Percentiles rank a stretch among this genome's conserved stretches.
phyloP scores from a whole-genome alignment of 1,139 yeast species.

The Geotrichum reessii region DNA sequence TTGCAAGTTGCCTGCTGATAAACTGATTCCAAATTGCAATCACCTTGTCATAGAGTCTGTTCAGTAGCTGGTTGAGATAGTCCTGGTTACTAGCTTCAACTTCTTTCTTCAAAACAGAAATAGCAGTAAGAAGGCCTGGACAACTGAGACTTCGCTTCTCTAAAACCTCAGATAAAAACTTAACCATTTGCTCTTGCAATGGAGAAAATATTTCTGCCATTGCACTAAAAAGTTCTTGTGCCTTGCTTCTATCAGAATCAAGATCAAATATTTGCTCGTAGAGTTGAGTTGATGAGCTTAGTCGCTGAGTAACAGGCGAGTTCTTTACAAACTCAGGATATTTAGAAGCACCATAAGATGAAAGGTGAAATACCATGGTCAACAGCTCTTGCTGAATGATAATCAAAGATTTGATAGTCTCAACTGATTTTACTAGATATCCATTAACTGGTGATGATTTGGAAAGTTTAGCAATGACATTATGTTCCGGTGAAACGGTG shows the following conservation, averaged over 20 bases:
- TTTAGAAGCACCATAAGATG: conserved; percentile 43
- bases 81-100: conserved; percentile 59
- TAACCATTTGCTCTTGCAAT: conserved; percentile 42
- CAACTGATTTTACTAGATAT: conserved; percentile 28
- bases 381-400: conserved; percentile 62
- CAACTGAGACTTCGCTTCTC: conserved; percentile 39
- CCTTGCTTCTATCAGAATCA: conserved; percentile 50
- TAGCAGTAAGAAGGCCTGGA: conserved; percentile 41
- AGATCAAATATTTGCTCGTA: conserved; percentile 34
- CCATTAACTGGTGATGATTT: conserved; percentile 15
- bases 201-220: conserved; percentile 55
- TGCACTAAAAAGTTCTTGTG: conserved; percentile 48
- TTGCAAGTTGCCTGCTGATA: conserved; percentile 49
- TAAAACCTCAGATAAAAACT: conserved; percentile 34
- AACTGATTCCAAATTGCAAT: conserved; percentile 55
- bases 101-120: conserved; percentile 38
- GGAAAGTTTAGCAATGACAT: conserved; percentile 10
- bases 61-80: conserved; percentile 50
- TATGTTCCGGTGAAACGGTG: conserved; percentile 1
- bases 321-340: conserved; percentile 47
- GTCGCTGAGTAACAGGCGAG: conserved; percentile 35
- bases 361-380: conserved; percentile 60
- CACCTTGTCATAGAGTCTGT: conserved; percentile 49
- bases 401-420: conserved; percentile 40
- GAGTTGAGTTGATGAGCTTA: conserved; percentile 32